Base-by-base conservation (phyloP, 148 eudicot species). In the Chenopodium quinoa region DNA sequence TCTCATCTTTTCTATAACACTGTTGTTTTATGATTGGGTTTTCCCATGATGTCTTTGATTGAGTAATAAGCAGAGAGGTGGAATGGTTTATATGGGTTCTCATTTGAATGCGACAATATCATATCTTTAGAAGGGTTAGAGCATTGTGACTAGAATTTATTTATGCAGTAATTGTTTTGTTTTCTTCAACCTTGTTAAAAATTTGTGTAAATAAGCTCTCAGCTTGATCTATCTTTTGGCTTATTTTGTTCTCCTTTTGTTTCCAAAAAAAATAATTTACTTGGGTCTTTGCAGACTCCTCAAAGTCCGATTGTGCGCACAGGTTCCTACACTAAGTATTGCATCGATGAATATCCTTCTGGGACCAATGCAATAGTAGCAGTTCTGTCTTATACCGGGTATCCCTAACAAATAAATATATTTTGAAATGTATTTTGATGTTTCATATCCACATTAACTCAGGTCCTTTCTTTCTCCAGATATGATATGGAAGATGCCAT, bases 401-500 rank as follows among this genome's bases (percentile, higher is more conserved):
- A 44, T 60, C 75, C 34, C 47, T 6, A 20, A 66, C 46, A 46
- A 64, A 62, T 73, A 13, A 29, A 52, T 73, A 74, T 40, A 40
- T 40, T 7, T 25, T 82, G 73, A 81, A 34, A 25, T 72, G 9
- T 83, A 64, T n/a, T 14, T 19, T 40, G 34, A 27, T 10, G 58
- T 78, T 71, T 50, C 31, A 52, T 72, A 46, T 71, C 44, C 67
- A 52, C 66, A 56, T 73, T 8, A 40, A 75, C 71, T 83, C 48
- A 77, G 25, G 9, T 56, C 70, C n/a, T 44, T 68, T 56, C 48
- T 58, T 65, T 78, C 17, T 86, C 62, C 89, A 96, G 99, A 46
- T 96, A 93, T 79, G 99, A 96, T 82, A 96, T 96, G 99, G 99
- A 96, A 87, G 99, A 96, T 89, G 99, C 99, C 79, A 96, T 96